phyloP scores from a whole-genome alignment of 2,329 filamentous ascomycete genomes.

The Fusarium sp. region DNA sequence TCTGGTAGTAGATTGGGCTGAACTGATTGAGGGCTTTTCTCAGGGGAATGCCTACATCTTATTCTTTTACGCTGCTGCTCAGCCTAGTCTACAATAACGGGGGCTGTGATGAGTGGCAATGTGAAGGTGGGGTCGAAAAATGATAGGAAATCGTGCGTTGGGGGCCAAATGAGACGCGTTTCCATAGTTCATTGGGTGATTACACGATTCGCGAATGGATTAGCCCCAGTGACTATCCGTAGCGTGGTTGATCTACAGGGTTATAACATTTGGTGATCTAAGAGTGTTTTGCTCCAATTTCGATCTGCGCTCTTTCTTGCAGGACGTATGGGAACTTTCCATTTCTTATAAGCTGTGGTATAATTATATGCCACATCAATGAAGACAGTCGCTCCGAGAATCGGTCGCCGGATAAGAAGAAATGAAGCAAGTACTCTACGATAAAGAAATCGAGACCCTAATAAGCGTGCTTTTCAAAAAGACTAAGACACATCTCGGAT shows the following conservation, averaged over 20 bases:
- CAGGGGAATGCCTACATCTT: neutral
- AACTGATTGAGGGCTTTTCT: neutral
- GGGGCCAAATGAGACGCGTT: neutral
- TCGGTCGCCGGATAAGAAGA: no score
- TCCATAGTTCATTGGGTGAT: neutral
- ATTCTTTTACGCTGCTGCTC: neutral
- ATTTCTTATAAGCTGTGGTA: no score
- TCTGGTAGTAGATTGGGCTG: neutral
- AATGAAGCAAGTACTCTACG: no score
- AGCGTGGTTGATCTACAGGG: neutral
- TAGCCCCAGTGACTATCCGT: no score
- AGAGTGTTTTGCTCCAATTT: neutral
- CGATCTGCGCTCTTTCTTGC: no score
- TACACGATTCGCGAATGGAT: neutral
- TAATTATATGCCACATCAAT: no score
- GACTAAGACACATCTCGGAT: no score
- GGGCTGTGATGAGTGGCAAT: neutral
- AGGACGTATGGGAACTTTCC: no score
- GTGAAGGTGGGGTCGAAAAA: neutral
- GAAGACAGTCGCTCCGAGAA: no score
- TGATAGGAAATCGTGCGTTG: neutral
- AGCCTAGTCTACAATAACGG: neutral
- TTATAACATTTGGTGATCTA: neutral
- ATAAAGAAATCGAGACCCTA: no score
- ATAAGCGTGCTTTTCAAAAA: no score